phyloP scores from a whole-genome alignment of 768 basidiomycete species.

The Cantharellus cinnabarinus region DNA sequence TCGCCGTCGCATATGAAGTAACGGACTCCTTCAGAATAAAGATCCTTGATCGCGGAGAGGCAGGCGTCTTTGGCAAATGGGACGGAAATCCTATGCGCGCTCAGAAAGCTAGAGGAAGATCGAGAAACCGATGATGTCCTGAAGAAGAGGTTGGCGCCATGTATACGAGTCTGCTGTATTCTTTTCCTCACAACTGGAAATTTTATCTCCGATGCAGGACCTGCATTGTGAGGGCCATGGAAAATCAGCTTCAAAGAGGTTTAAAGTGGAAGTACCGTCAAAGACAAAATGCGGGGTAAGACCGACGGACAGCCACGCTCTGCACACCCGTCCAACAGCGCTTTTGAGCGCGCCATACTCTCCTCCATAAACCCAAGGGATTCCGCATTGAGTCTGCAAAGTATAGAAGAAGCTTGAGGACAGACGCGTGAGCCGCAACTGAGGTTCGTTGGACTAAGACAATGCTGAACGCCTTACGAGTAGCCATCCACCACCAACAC shows the following conservation, averaged over 20 bases:
- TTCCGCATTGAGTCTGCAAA: not conserved
- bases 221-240: not conserved
- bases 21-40: not conserved
- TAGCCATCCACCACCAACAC: not conserved
- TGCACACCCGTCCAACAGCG: constrained; percentile 23
- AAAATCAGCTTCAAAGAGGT: not conserved
- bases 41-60: constrained; percentile 29
- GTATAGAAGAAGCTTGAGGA: not conserved
- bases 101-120: constrained; percentile 41
- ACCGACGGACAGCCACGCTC: constrained; percentile 47
- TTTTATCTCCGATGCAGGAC: constrained; percentile 31
- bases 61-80: constrained; percentile 42
- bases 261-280: constrained; percentile 36
- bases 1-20: constrained; percentile 50
- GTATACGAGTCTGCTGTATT: constrained; percentile 33
- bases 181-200: constrained; percentile 45
- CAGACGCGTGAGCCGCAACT: not conserved
- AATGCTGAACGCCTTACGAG: not conserved
- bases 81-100: constrained; percentile 55
- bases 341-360: constrained; percentile 45
- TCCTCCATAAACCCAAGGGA: constrained; percentile 71
- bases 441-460: not conserved
- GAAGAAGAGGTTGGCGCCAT: constrained; percentile 55
- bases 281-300: constrained; percentile 56
- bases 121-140: constrained; percentile 52